Evolutionary conservation across 805 yeast genomes (phyloP), one percentile per base, ranked within the genome.

Genomic region (Sporopachydermia lactativora): DNA sequence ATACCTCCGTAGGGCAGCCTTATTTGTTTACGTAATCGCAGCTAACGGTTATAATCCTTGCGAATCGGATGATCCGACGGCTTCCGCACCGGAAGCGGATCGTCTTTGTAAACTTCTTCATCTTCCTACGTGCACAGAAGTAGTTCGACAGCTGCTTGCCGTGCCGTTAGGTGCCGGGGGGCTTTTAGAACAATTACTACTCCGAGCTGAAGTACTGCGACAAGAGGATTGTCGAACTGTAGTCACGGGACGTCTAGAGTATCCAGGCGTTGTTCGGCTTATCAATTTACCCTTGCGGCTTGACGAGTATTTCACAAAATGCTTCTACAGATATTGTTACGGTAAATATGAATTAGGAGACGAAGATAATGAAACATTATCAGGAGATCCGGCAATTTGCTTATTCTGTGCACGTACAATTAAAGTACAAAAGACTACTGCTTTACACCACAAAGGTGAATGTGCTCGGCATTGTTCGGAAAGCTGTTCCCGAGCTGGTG

Each of bases 331-430:
- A 17, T 59, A 60, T 37, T 62, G 60, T 16, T 54, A 60, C 36
- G 61, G 62, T 11, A 16, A 59, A 54, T 49, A 66, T 64, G 19
- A 68, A 24, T n/a, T 8, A 66, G 38, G 39, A 36, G 34, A 41
- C 14, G 37, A 44, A 1, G 50, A 46, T 6, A 40, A 18, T 14
- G 34, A 39, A 3, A 38, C 35, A 14, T 41, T 48, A 14, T 63
- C 68, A 0, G 45, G 59, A 3, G 94, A 88, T 47, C 92, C 95
- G 0, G 95, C 94, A 0, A 63, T 89, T 5, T 89, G 98, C 52
- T 59, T 89, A 41, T 79, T 78, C 45, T 92, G 98, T 59, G 92
- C 86, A 1, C 59, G 62, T 6, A 65, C 77, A 4, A 66, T 83
- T 16, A 76, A 77, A 45, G 60, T 77, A n/a, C 96, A 88, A 51